Evolutionary conservation across 257 asterid genomes (phyloP), one percentile per base, ranked within the genome.

Genomic region (Petunia axillaris): DNA sequence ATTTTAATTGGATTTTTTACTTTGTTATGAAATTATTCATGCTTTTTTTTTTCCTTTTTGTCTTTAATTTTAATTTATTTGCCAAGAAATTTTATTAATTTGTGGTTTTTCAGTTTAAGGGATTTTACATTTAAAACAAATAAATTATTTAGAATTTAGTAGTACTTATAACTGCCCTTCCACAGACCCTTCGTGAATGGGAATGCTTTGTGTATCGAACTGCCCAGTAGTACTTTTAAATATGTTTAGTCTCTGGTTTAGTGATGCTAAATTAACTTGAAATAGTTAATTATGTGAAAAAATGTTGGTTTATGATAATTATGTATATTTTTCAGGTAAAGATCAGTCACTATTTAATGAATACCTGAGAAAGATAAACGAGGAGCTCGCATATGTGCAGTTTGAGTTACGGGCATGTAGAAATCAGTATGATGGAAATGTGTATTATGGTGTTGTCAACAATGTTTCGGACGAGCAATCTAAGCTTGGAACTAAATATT

Each of bases 371-470:
- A 92, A 91, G 86, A 93, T 95, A 83, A 93, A 92, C 48, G 85
- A 83, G 36, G 93, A 93, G 79, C 86, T 95, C 44, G 83, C 88
- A 70, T 89, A 79, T 83, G 94, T 87, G 25, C 97, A 93, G 83
- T 85, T 95, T 64, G 99, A 95, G 82, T 77, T 93, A 85, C 86
- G 99, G 75, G 97, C 93, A 6, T 95, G 90, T 86, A 86, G 88
- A 50, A 88, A 95, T 66, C 98, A 92, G 79, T 93, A 91, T 48
- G 93, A 93, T 41, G 96, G 93, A 5, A 54, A 36, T 65, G 94
- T 93, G 64, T 90, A 93, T 81, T 92, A 92, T 74, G 99, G 99
- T 15, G 90, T 95, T n/a, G 94, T 92, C 65, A 95, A 95, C 82
- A 95, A 88, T 54, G 91, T 91, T 52, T 82, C 93, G 0, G 99